A percentile compares a stretch with the other conserved stretches of the same genome.
Conservation (phyloP, 305 asterid species). For the Solanum hybrid region DNA sequence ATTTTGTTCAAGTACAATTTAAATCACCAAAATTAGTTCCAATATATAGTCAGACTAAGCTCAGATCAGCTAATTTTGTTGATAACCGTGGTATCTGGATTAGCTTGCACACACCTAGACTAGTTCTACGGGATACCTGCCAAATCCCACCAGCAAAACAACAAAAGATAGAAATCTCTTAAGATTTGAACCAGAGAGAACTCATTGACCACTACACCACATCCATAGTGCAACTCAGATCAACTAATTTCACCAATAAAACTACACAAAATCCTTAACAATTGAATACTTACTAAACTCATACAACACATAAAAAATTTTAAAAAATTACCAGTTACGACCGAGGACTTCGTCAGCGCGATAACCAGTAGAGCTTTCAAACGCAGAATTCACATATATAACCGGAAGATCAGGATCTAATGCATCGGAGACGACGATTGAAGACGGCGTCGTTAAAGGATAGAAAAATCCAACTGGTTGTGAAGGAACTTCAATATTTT, state of each 20-base stretch:
- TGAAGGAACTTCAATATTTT: conserved; percentile 7
- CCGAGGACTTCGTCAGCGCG: conserved; percentile 95
- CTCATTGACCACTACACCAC: background rate
- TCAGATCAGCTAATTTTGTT: background rate
- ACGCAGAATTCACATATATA: conserved; percentile 70
- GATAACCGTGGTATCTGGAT: background rate
- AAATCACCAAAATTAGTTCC: background rate
- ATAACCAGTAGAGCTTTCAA: conserved; percentile 78
- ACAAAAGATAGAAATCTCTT: background rate
- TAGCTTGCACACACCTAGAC: background rate
- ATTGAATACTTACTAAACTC: background rate
- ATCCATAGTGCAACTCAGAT: background rate
- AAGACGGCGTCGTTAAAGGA: conserved; percentile 48
- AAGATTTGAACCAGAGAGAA: background rate
- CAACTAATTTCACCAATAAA: background rate
- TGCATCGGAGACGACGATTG: conserved; percentile 87
- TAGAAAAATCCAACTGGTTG: conserved; percentile 24
- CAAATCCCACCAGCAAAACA: background rate
- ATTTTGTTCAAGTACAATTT: background rate
- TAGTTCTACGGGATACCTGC: background rate
- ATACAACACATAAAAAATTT: background rate
- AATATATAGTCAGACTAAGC: background rate
- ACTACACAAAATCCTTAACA: background rate
- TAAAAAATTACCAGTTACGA: conserved; percentile 59
- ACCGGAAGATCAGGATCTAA: conserved; percentile 73